Evolutionary conservation across 2,329 filamentous ascomycete genomes (phyloP).

Genomic region (Apiospora kogelbergensis): DNA sequence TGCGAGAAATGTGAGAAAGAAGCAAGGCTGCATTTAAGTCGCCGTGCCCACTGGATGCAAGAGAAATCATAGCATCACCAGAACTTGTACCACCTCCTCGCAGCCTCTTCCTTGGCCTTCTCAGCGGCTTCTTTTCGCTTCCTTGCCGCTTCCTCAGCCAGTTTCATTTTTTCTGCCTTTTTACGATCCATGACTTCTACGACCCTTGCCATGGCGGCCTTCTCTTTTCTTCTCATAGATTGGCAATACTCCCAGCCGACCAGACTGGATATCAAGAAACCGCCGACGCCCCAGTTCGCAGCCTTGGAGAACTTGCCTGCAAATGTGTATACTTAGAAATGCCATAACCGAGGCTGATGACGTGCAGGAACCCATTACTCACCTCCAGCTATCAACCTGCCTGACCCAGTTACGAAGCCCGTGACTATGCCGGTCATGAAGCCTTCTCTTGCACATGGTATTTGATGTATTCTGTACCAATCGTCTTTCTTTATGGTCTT

Average conservation of each 20-base stretch:
- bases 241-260: constrained; percentile 84
- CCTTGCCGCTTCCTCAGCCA: constrained; percentile 39
- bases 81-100: constrained; percentile 55
- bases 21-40: background rate
- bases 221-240: constrained; percentile 70
- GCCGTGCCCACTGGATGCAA: background rate
- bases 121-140: constrained; percentile 44
- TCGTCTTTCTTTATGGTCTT: constrained; percentile 67
- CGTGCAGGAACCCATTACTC: constrained; percentile 28
- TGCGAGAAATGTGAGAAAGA: background rate
- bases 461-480: constrained; percentile 70
- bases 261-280: constrained; percentile 69
- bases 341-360: background rate
- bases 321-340: background rate
- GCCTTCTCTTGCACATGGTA: constrained; percentile 81
- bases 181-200: constrained; percentile 79
- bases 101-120: constrained; percentile 30
- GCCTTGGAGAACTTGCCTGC: constrained; percentile 42
- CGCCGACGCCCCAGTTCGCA: constrained; percentile 82
- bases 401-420: constrained; percentile 72
- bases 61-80: constrained; percentile 41
- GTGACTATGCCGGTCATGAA: constrained; percentile 80
- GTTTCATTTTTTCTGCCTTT: constrained; percentile 59
- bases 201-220: constrained; percentile 79
- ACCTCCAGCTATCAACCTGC: constrained; percentile 77